Conservation (phyloP, 139 green algal genomes). For the Ettlia oleoabundans region DNA sequence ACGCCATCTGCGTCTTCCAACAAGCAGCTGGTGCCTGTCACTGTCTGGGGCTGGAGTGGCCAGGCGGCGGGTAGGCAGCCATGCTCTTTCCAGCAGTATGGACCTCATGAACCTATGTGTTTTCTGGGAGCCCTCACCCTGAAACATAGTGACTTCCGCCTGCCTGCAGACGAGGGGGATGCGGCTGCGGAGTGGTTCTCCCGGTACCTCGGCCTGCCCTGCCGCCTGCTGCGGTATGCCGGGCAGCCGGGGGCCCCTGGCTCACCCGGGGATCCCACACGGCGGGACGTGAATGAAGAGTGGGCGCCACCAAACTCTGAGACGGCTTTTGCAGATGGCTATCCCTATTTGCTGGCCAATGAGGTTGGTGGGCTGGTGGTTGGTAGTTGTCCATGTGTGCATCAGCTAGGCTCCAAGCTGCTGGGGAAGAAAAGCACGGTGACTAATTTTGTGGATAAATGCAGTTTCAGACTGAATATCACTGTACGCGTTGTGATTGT, state of each 20-base stretch:
- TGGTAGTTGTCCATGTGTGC: no score
- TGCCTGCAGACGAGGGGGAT: constrained; percentile 15
- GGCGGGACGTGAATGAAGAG: constrained; percentile 37
- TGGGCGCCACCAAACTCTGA: constrained; percentile 50
- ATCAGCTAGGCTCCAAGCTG: no score
- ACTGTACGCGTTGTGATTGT: no score
- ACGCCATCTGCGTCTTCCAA: neutral
- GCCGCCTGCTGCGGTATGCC: constrained; percentile 67
- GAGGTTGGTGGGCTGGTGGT: no score
- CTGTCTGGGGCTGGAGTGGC: constrained; percentile 79
- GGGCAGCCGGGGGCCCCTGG: neutral
- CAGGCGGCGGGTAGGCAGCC: constrained; percentile 19
- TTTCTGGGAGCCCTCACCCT: no score
- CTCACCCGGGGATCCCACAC: neutral
- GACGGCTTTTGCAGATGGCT: constrained; percentile 72
- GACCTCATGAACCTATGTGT: no score
- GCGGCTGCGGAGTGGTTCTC: constrained; percentile 72
- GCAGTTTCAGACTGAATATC: no score
- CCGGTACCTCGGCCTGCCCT: constrained; percentile 61
- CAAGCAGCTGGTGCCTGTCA: constrained; percentile 21
- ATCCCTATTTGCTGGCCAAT: constrained; percentile 64
- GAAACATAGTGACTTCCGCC: no score
- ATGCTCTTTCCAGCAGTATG: neutral
- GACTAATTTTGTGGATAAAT: no score
- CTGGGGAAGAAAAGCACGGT: no score